Evolutionary conservation across 495 filamentous ascomycete genomes (phyloP).

Genomic region (Achaetomiella virescens): DNA sequence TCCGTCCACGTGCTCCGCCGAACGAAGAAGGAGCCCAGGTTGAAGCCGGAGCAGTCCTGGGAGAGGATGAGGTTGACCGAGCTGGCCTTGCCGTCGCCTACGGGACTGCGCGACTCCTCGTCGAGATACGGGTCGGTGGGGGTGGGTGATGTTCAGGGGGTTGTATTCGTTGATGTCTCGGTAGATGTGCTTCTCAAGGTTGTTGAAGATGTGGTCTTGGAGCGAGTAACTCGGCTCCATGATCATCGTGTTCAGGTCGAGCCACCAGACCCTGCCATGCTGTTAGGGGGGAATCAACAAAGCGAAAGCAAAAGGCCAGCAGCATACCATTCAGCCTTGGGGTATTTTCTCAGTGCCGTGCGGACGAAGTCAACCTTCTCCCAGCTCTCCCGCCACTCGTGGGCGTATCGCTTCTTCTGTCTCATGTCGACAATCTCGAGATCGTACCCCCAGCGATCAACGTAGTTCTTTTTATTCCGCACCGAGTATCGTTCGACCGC

Average conservation of each 20-base stretch:
- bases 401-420: conserved; percentile 96
- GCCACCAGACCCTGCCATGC: conserved; percentile 90
- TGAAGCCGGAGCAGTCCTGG: conserved; percentile 95
- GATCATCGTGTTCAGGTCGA: conserved; percentile 95
- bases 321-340: conserved; percentile 87
- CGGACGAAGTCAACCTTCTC: conserved; percentile 97
- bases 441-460: conserved; percentile 84
- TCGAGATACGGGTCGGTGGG: conserved; percentile 68
- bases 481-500: conserved; percentile 95
- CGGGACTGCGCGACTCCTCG: conserved; percentile 56
- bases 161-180: conserved; percentile 97
- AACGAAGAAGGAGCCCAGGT: conserved; percentile 92
- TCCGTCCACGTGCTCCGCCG: conserved; percentile 82
- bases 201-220: conserved; percentile 81
- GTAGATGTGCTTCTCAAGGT: conserved; percentile 69
- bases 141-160: conserved; percentile 88
- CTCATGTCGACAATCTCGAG: conserved; percentile 96
- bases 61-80: conserved; percentile 85
- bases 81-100: conserved; percentile 63
- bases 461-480: conserved; percentile 88
- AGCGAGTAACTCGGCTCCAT: conserved; percentile 95
- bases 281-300: conserved; percentile 23
- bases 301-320: background rate
- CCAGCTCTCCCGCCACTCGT: conserved; percentile 99
- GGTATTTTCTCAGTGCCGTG: conserved; percentile 86